Conservation (phyloP, 148 eudicot genomes). For the Nepenthes mirabilis region DNA sequence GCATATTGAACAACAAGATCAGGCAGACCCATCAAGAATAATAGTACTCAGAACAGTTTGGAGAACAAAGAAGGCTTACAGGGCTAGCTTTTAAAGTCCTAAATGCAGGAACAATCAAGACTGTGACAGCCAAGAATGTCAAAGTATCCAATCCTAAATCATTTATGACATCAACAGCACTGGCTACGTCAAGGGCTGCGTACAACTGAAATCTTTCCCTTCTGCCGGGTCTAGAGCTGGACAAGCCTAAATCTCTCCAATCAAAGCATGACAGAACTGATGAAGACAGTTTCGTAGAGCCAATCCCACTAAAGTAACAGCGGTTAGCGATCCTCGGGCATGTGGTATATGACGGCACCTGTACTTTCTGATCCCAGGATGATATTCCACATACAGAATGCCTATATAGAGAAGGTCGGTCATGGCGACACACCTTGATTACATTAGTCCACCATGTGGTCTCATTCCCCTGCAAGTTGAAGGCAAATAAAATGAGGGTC, state of each 20-base stretch:
- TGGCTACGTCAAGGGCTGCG: slow-evolving; percentile 58
- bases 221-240: slow-evolving; percentile 15
- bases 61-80: slow-evolving; percentile 30
- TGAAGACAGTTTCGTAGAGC: slow-evolving; percentile 14
- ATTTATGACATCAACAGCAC: slow-evolving; percentile 84
- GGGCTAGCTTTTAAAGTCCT: slow-evolving; percentile 80
- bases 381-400: slow-evolving; percentile 14
- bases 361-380: slow-evolving; percentile 15
- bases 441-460: slow-evolving; percentile 18
- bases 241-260: slow-evolving; percentile 19
- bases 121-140: slow-evolving; percentile 89
- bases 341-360: slow-evolving; percentile 12
- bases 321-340: slow-evolving; percentile 20
- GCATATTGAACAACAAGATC: neutral
- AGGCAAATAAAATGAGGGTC: neutral
- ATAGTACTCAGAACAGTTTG: neutral
- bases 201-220: slow-evolving; percentile 26
- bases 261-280: slow-evolving; percentile 17
- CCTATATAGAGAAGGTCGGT: slow-evolving; percentile 16
- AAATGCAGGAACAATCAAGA: slow-evolving; percentile 83
- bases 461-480: slow-evolving; percentile 44
- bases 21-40: neutral
- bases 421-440: slow-evolving; percentile 10
- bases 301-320: slow-evolving; percentile 9
- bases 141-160: slow-evolving; percentile 95